These are phyloP conservation scores for Calendula officinalis DNA, from an alignment of 129 eudicot species.

Conservation along the genomic window DNA sequence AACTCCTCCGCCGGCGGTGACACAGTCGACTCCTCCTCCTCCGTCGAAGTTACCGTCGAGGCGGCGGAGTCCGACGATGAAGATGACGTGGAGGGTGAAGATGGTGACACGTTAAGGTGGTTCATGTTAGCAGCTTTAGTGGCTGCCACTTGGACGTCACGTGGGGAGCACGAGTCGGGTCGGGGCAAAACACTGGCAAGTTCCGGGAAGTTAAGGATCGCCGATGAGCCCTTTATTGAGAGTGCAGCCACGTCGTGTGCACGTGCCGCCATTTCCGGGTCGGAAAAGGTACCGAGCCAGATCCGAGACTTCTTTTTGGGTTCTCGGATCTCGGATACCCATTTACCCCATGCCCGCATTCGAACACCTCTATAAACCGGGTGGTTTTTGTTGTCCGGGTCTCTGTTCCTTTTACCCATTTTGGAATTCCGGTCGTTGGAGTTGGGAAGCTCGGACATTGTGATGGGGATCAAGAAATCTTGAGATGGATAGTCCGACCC, in stretches of 20 bases:
- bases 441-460: conserved; percentile 14
- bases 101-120: conserved; percentile 30
- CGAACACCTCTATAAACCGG: conserved; percentile 43
- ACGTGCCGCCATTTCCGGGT: conserved; percentile 48
- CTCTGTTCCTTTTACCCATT: conserved; percentile 18
- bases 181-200: conserved; percentile 43
- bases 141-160: conserved; percentile 69
- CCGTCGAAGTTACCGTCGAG: conserved; percentile 7
- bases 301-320: conserved; percentile 46
- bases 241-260: conserved; percentile 47
- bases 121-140: conserved; percentile 52
- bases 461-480: conserved; percentile 5
- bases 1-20: conserved; percentile 35
- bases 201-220: conserved; percentile 66
- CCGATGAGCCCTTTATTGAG: conserved; percentile 26
- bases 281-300: conserved; percentile 39
- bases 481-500: conserved; percentile 27
- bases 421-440: conserved; percentile 15
- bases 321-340: conserved; percentile 46
- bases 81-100: conserved; percentile 31
- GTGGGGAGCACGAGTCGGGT: conserved; percentile 40
- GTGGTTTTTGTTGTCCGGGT: conserved; percentile 20
- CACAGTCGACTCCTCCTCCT: conserved; percentile 37
- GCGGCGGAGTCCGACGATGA: conserved; percentile 29
- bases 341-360: conserved; percentile 41